phyloP scores from a whole-genome alignment of 805 yeast genomes.

The Limtongia smithiae region DNA sequence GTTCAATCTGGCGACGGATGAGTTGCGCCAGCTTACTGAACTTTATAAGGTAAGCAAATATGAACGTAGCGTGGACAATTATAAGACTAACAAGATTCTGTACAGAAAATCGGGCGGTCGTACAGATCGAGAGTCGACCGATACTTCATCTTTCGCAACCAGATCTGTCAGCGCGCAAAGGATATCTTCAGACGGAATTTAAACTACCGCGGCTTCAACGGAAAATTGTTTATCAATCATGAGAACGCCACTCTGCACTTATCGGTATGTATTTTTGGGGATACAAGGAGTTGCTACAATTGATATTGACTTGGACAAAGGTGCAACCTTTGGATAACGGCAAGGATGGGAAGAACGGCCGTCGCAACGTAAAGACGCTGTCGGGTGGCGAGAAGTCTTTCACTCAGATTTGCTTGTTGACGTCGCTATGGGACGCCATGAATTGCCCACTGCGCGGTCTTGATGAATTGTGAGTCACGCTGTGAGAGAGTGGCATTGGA shows the following conservation, averaged over 20 bases:
- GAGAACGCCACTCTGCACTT: constrained; percentile 32
- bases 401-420: constrained; percentile 79
- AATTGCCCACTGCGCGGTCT: constrained; percentile 80
- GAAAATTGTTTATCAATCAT: constrained; percentile 63
- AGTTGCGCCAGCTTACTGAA: constrained; percentile 11
- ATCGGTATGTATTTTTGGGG: constrained; percentile 21
- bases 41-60: too few relatives aligned
- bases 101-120: constrained; percentile 10
- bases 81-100: background rate
- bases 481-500: background rate
- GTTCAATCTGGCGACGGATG: constrained; percentile 15
- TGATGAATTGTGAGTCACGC: constrained; percentile 59
- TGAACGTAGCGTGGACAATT: too few relatives aligned
- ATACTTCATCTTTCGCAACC: constrained; percentile 24
- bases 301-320: background rate
- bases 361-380: constrained; percentile 72
- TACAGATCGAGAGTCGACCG: constrained; percentile 21
- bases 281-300: too few relatives aligned
- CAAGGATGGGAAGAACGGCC: constrained; percentile 39
- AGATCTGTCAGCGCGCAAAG: constrained; percentile 28
- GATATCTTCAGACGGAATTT: constrained; percentile 38
- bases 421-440: constrained; percentile 94
- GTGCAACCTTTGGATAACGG: constrained; percentile 27
- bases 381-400: constrained; percentile 98
- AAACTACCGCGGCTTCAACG: constrained; percentile 63